phyloP scores from a whole-genome alignment of 108 stramenopile species.

The Pinguiococcus pyrenoidosus region DNA sequence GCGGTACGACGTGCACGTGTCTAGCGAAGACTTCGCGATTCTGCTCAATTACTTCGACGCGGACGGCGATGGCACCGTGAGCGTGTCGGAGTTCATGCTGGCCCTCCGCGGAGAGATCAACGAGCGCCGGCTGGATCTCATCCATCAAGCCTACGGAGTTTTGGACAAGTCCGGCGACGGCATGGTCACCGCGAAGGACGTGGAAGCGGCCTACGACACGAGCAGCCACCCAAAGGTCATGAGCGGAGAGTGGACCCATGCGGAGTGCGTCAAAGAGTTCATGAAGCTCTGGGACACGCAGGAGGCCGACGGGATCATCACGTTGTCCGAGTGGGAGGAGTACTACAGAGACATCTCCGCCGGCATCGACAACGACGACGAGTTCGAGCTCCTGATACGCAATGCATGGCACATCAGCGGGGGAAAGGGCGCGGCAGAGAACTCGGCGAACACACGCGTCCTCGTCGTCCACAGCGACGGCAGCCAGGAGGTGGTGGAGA shows the following conservation, averaged over 20 bases:
- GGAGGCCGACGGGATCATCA: constrained; percentile 2
- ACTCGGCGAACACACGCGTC: constrained; percentile 4
- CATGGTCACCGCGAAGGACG: constrained; percentile 3
- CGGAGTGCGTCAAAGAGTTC: constrained; percentile 1
- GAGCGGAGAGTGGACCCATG: neutral
- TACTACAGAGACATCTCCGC: neutral
- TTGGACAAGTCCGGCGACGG: constrained; percentile 4
- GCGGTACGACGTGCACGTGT: too few species aligned
- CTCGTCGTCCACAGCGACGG: constrained; percentile 10
- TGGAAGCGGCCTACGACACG: constrained; percentile 1
- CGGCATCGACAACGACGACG: neutral
- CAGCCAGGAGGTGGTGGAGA: constrained; percentile 9
- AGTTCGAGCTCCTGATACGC: neutral
- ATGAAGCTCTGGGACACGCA: too few species aligned
- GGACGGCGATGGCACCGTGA: neutral
- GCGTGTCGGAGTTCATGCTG: constrained; percentile 8
- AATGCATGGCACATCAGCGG: neutral
- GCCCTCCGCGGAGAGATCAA: constrained; percentile 1
- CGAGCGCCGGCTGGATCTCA: neutral
- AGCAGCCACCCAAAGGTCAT: constrained; percentile 5
- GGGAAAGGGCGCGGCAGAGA: constrained; percentile 1
- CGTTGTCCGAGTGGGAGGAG: neutral
- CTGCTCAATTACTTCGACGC: constrained; percentile 4
- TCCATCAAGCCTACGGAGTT: neutral
- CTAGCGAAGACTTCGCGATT: too few species aligned